Evolutionary conservation across 2,329 filamentous ascomycete genomes (phyloP).

Genomic region (Sclerotinia subarctica): DNA sequence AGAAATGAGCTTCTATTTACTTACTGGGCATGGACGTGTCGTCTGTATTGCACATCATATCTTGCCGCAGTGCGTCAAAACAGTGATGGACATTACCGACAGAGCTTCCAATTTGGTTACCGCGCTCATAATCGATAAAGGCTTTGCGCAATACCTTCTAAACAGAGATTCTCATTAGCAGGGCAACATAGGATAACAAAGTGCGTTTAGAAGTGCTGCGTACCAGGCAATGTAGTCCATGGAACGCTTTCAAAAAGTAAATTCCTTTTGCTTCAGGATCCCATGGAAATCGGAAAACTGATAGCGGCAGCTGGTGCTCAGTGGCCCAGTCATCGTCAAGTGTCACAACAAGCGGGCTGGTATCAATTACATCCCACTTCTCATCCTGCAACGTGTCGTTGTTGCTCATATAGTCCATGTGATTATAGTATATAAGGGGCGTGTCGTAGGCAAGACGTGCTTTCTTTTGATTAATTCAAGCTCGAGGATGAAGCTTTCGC

Average conservation of each 20-base stretch:
- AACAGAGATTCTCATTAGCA: neutral
- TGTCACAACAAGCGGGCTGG: neutral
- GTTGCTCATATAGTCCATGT: conserved; percentile 12
- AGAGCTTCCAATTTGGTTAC: neutral
- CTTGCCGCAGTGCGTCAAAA: conserved; percentile 16
- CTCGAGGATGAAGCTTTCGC: neutral
- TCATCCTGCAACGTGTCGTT: conserved; percentile 10
- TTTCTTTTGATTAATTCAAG: neutral
- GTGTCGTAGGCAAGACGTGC: conserved; percentile 6
- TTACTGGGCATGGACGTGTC: conserved; percentile 11
- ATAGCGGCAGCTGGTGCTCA: neutral
- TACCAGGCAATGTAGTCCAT: conserved; percentile 13
- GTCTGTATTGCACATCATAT: conserved; percentile 21
- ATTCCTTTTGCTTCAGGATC: conserved; percentile 8
- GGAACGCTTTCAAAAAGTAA: conserved; percentile 14
- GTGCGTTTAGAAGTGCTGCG: neutral
- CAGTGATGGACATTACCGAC: conserved; percentile 15
- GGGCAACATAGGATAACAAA: neutral
- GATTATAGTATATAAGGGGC: conserved; percentile 10
- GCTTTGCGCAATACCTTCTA: neutral
- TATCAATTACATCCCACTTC: conserved; percentile 8
- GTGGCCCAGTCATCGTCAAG: conserved; percentile 2
- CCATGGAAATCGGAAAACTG: conserved; percentile 9
- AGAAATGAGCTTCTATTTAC: neutral
- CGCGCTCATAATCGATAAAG: neutral